Evolutionary conservation across 2,329 filamentous ascomycete genomes (phyloP), one percentile per base, ranked within the genome.

Genomic region (Emergomyces orientalis): DNA sequence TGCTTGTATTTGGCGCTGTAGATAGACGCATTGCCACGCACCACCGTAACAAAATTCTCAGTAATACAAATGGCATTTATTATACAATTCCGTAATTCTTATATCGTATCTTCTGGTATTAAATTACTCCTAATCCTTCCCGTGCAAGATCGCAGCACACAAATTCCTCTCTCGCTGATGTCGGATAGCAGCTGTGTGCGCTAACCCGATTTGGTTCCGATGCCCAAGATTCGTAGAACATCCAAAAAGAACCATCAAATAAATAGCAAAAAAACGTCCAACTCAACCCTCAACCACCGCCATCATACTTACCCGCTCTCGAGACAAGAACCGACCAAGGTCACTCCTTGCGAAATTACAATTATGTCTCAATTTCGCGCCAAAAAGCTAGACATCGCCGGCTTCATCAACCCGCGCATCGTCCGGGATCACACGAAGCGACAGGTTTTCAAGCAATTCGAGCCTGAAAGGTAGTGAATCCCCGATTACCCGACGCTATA

Each of bases 361-460:
- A 84, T 68, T 66, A 90, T 90, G 87, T 88, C 90, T 57, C 89
- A 92, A 80, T 97, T 96, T 78, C 84, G 91, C 70, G 83, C 91
- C 39, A 96, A 96, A 79, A 92, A 87, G 81, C 86, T 97, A 69
- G 91, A 97, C 70, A 80, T 97, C 69, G 87, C 89, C 75, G 90
- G 90, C 74, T 96, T 89, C 73, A 77, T 95, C 79, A 97, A 97
- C 73, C 85, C 88, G 75, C 88, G 88, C 69, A 84, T 90, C 68
- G 88, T 99, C 74, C 90, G 94, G 71, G 94, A 99, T 77, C 91
- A 97, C 80, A 92, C 91, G 62, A 99, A 97, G 85, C 89, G 94
- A 71, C 93, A 95, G 80, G 90, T 91, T 64, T 97, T 92, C 72
- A 89, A 88, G 73, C 82, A 91, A 74, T 81, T 88, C 73, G 94